phyloP scores from a whole-genome alignment of 306 rosid species.

The Luffa aegyptiaca region DNA sequence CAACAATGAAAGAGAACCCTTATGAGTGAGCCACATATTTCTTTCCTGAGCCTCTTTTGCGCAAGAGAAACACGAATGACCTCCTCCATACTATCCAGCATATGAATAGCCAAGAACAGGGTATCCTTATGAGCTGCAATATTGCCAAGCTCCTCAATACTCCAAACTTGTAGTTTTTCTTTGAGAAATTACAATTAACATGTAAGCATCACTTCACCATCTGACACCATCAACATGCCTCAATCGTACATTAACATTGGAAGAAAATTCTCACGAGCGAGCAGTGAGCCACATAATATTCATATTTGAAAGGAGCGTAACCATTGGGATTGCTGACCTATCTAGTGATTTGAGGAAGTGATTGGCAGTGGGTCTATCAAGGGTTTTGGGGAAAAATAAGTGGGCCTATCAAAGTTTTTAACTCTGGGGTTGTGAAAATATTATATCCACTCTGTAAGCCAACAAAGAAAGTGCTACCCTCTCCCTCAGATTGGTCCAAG shows the following conservation, averaged over 20 bases:
- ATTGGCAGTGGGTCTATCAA: not conserved
- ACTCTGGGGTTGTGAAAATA: not conserved
- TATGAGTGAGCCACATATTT: not conserved
- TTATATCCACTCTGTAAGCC: not conserved
- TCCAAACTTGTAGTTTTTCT: not conserved
- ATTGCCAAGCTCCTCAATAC: not conserved
- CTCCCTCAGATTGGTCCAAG: not conserved
- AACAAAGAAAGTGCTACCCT: not conserved
- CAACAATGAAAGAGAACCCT: not conserved
- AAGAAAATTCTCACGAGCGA: not conserved
- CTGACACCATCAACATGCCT: not conserved
- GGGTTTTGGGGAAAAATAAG: not conserved
- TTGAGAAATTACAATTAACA: not conserved
- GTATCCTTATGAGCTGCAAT: not conserved
- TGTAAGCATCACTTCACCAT: not conserved
- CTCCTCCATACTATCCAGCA: not conserved
- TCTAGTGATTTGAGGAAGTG: not conserved
- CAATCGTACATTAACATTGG: not conserved
- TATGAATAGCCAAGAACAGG: not conserved
- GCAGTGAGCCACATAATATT: not conserved
- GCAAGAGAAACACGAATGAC: not conserved
- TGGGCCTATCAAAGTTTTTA: not conserved
- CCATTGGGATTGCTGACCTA: not conserved
- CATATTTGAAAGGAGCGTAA: not conserved
- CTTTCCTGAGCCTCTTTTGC: not conserved